phyloP scores from a whole-genome alignment of 768 basidiomycete genomes.

The Russula emetica region DNA sequence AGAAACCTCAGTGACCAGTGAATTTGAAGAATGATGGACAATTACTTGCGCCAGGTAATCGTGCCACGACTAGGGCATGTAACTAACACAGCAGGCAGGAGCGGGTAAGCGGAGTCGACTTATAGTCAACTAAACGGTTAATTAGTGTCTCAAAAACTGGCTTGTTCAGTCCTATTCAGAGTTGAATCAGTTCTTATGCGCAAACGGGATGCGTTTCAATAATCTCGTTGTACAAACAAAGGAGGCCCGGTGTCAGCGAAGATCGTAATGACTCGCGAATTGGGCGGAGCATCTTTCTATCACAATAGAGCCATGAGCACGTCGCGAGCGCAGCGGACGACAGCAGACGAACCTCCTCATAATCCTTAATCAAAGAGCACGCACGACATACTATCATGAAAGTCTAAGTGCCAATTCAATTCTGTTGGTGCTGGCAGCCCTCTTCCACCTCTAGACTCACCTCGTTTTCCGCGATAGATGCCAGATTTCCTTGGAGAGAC shows the following conservation, averaged over 20 bases:
- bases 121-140: too few relatives aligned
- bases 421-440: too few relatives aligned
- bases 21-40: too few relatives aligned
- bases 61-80: too few relatives aligned
- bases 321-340: background rate
- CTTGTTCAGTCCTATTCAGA: slow-evolving; percentile 12
- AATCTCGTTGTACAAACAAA: slow-evolving; percentile 13
- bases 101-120: too few relatives aligned
- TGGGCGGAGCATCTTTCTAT: background rate
- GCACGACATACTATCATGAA: background rate
- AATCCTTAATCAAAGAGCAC: slow-evolving; percentile 12
- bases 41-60: too few relatives aligned
- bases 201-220: background rate
- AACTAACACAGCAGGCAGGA: too few relatives aligned
- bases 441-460: too few relatives aligned
- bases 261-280: background rate
- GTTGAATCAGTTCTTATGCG: background rate
- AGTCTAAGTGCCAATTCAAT: background rate
- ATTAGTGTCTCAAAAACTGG: background rate
- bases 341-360: background rate
- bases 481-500: background rate
- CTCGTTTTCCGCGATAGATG: slow-evolving; percentile 2
- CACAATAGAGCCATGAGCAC: background rate
- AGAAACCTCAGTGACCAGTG: too few relatives aligned
- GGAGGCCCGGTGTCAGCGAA: slow-evolving; percentile 12